Base-by-base conservation (phyloP, 139 green algal genomes). In the Chlamydomonas sphaeroides region DNA sequence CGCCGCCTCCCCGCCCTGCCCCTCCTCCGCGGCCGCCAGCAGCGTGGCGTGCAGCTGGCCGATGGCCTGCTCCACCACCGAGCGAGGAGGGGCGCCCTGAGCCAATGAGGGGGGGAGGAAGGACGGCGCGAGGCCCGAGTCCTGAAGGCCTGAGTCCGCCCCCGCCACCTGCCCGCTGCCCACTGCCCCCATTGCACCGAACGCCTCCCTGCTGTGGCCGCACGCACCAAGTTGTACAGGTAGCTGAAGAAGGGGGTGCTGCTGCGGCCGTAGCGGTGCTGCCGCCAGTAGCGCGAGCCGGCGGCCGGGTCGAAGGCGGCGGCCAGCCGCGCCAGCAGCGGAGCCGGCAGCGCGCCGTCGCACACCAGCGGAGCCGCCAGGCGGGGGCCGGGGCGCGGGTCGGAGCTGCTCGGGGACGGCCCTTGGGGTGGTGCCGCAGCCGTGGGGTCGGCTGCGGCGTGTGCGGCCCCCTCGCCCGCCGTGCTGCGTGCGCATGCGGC, bases 211-310 rank as follows among this genome's bases (percentile, higher is more conserved):
- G 11, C 45, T 53, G 45, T 10, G 45, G 11, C 45, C 45, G 45
- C 11, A 56, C 74, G 0, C 39, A 80, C 74, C 59, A 89, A 51
- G 28, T 68, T 62, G 42, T 85, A 65, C 26, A 87, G 18, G 68
- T 87, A 89, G 41, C 53, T 78, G 74, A 85, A 87, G 80, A 89
- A 89, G 14, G 86, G 86, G 5, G 86, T 87, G 32, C n/a, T 30
- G 6, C 59, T 15, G 2, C 61, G 45, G 35, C 62, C 49, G 71
- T 89, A 89, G n/a, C 45, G n/a, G 33, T 87, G 80, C 23, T 85
- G 49, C 28, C 36, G 30, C 86, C 86, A 89, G 76, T 80, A 89
- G 51, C 48, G 70, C 7, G 71, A 71, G 59, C 18, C 21, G 57
- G 57, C 73, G 15, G 28, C 39, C 15, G 69, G 69, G 28, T 59